Evolutionary conservation across 2,329 filamentous ascomycete species (phyloP), one percentile per base, ranked within the genome.

Genomic region (Monosporascus sp.): DNA sequence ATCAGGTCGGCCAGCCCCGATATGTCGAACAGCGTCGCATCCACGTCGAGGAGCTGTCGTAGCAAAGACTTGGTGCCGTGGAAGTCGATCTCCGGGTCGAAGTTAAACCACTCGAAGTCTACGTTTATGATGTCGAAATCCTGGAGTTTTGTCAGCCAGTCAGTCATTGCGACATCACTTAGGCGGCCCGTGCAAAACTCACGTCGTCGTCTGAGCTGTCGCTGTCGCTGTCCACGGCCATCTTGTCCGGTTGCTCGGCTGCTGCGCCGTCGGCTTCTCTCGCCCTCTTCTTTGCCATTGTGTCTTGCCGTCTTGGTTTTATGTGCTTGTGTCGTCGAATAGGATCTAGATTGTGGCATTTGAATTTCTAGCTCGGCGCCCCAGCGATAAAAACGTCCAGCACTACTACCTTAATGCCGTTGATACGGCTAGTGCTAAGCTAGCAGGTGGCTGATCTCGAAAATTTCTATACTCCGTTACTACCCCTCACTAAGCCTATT

Each of bases 71-170:
- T 97, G 63, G 95, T 82, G 54, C 94, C 94, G 73, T 97, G 93
- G 72, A 97, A 97, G 72, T 99, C 94, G 63, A 96, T 81, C 7
- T 88, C 84, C 2, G 89, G 80, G 63, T 94, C 87, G 57, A 93
- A 96, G 73, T 97, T 95, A 76, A 97, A 99, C 89, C 91, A 97
- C 76, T 99, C 94, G 66, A 99, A 99, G 60, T 97, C 93, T 54
- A 97, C 91, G 67, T 97, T 87, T 60, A 99, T 85, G 70, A 93
- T 88, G 68, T 96, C 89, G 66, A 91, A 88, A 65, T 96, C 90
- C 89, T 96, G 51, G 6, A 25, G 6, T 38, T 38, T 5, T 7
- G 1, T 4, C 24, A 8, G 52, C 57, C 27, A 52, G 54, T 67
- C 51, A 61, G 54, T n/a, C 39, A 3, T 37, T 36, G 11, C 14